phyloP scores from a whole-genome alignment of 1,139 yeast genomes.

The Geotrichum bryndzae region DNA sequence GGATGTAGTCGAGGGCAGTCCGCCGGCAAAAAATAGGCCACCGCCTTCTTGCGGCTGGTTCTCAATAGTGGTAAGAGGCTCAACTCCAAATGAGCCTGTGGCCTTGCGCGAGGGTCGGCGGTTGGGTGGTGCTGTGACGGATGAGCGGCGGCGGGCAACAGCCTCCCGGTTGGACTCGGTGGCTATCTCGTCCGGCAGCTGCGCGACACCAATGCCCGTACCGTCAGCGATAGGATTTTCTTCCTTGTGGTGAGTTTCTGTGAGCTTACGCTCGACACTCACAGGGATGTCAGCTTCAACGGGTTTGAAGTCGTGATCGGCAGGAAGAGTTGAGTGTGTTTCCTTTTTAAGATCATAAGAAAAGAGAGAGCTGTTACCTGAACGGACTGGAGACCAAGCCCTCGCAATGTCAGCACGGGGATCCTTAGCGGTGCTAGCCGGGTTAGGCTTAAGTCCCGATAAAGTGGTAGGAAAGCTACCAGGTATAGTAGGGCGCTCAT shows the following conservation, averaged over 20 bases:
- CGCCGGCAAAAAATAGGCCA: constrained; percentile 33
- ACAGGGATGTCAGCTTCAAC: constrained; percentile 33
- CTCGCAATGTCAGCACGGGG: constrained; percentile 17
- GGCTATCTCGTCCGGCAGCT: constrained; percentile 31
- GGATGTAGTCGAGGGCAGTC: constrained; percentile 34
- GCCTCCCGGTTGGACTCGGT: constrained; percentile 24
- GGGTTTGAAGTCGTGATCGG: constrained; percentile 34
- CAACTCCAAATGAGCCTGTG: constrained; percentile 35
- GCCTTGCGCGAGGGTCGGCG: constrained; percentile 27
- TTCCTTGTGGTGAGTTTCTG: constrained; percentile 34
- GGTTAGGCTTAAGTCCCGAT: constrained; percentile 12
- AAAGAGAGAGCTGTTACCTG: constrained; percentile 32
- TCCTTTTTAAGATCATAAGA: constrained; percentile 34
- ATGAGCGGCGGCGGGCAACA: constrained; percentile 30
- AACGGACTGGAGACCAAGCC: constrained; percentile 13
- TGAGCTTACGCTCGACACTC: constrained; percentile 35
- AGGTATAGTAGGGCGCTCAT: constrained; percentile 13
- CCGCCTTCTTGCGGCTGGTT: constrained; percentile 16
- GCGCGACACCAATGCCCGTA: constrained; percentile 34
- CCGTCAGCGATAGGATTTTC: constrained; percentile 25
- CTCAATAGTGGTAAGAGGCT: constrained; percentile 26
- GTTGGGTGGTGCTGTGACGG: constrained; percentile 22
- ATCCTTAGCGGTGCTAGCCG: constrained; percentile 17
- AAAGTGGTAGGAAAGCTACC: constrained; percentile 30
- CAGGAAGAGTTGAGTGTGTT: constrained; percentile 31